phyloP scores from a whole-genome alignment of 208 protist species.

The Naegleria lovaniensis region DNA sequence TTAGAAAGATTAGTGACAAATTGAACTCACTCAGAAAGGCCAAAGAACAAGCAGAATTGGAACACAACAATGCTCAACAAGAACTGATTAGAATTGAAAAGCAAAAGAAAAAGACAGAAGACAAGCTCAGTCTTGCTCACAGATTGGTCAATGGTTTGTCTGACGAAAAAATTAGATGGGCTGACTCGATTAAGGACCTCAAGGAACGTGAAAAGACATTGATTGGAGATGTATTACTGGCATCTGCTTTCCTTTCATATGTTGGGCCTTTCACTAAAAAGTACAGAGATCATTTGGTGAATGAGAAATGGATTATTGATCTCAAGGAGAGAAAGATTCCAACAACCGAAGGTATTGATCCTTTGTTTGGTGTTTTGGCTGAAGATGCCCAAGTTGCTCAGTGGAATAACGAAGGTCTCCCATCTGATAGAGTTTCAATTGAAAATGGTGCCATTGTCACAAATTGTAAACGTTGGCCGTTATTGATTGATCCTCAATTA shows the following conservation, averaged over 20 bases:
- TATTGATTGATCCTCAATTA: conserved; percentile 82
- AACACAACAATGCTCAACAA: conserved; percentile 87
- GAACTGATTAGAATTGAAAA: conserved; percentile 81
- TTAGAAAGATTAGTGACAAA: conserved; percentile 87
- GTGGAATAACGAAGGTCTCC: conserved; percentile 75
- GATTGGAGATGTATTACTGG: conserved; percentile 73
- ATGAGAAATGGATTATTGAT: conserved; percentile 61
- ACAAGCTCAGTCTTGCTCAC: conserved; percentile 82
- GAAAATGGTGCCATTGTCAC: conserved; percentile 73
- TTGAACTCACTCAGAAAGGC: conserved; percentile 86
- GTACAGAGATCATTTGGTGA: conserved; percentile 52
- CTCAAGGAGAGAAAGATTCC: conserved; percentile 51
- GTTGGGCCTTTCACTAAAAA: conserved; percentile 68
- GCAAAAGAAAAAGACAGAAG: conserved; percentile 82
- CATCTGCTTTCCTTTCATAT: conserved; percentile 75
- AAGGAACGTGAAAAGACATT: conserved; percentile 50
- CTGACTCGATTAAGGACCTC: conserved; percentile 49
- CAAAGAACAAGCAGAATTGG: conserved; percentile 73
- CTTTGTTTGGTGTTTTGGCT: conserved; percentile 51
- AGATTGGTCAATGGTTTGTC: conserved; percentile 67
- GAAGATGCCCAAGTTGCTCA: conserved; percentile 52
- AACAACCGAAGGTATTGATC: conserved; percentile 51
- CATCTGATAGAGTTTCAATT: conserved; percentile 66
- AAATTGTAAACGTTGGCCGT: conserved; percentile 70
- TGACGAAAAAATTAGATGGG: conserved; percentile 71